Percentiles rank a stretch among this genome's conserved stretches.
Evolutionary conservation across 495 filamentous ascomycete species (phyloP).

Genomic region (Pyrenula aspistea): DNA sequence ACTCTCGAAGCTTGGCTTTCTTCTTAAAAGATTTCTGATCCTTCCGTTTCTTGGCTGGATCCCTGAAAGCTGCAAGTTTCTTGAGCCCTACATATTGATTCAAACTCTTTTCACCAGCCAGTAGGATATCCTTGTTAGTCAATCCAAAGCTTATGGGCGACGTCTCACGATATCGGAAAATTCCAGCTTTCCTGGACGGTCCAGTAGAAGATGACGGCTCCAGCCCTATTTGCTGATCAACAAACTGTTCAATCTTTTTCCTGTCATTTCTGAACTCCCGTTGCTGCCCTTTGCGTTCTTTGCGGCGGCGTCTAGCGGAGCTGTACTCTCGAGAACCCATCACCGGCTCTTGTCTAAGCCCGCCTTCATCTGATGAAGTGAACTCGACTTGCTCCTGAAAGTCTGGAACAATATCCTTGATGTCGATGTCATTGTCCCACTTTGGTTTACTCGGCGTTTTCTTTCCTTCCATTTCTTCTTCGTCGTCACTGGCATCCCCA

Average conservation of each 20-base stretch:
- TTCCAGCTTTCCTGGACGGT: conserved; percentile 38
- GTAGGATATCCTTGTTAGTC: conserved; percentile 78
- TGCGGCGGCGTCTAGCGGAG: conserved; percentile 35
- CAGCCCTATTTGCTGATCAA: conserved; percentile 70
- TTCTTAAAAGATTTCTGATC: conserved; percentile 83
- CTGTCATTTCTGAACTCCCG: conserved; percentile 64
- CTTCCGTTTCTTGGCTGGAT: conserved; percentile 72
- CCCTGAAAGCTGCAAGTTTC: conserved; percentile 83
- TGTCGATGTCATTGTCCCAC: conserved; percentile 96
- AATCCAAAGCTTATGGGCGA: conserved; percentile 83
- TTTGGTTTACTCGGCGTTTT: conserved; percentile 74
- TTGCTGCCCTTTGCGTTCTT: conserved; percentile 49
- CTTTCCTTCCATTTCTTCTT: conserved; percentile 21
- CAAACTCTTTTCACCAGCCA: conserved; percentile 75
- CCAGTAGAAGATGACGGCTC: conserved; percentile 46
- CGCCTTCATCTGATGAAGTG: conserved; percentile 8
- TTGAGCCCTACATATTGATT: conserved; percentile 90
- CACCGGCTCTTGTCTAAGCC: conserved; percentile 16
- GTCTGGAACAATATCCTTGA: conserved; percentile 79
- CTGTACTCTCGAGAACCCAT: background rate
- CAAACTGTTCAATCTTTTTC: conserved; percentile 71
- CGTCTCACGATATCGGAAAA: conserved; percentile 88
- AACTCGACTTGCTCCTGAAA: conserved; percentile 40
- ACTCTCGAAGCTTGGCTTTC: conserved; percentile 79
- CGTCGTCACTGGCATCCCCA: conserved; percentile 28